phyloP scores from a whole-genome alignment of 805 yeast genomes.

The Candida khao-thaluensis region DNA sequence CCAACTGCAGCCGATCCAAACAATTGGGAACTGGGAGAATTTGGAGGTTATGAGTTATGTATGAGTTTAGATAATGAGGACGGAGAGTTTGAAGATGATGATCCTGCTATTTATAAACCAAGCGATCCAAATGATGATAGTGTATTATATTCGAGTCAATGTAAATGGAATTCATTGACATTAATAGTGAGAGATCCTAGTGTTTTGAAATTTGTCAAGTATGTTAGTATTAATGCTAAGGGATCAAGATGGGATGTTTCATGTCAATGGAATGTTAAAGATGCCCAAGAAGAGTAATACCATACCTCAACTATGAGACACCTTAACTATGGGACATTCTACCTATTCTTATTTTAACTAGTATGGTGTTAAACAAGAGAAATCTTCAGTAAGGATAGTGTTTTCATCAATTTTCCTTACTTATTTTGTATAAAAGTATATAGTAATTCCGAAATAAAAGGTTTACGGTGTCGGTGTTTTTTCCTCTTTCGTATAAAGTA shows the following conservation, averaged over 20 bases:
- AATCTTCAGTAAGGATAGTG: no score
- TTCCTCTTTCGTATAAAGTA: not conserved
- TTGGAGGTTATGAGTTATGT: conserved; percentile 92
- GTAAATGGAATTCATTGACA: conserved; percentile 77
- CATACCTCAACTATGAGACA: no score
- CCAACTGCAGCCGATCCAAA: conserved; percentile 54
- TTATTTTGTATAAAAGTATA: no score
- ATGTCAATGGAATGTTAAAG: conserved; percentile 73
- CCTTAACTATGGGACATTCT: no score
- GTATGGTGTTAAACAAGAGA: no score
- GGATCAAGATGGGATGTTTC: conserved; percentile 92
- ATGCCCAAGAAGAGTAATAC: conserved; percentile 43
- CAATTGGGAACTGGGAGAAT: conserved; percentile 87
- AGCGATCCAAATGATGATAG: conserved; percentile 64
- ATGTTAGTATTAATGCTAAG: conserved; percentile 81
- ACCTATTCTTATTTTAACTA: no score
- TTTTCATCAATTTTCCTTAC: no score
- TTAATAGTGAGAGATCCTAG: conserved; percentile 79
- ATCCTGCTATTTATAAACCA: conserved; percentile 76
- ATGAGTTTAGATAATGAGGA: conserved; percentile 60
- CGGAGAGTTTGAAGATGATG: conserved; percentile 52
- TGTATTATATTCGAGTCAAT: conserved; percentile 75
- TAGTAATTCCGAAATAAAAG: no score
- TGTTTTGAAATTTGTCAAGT: conserved; percentile 89
- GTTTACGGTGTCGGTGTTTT: no score